phyloP scores from a whole-genome alignment of 176 grass and related monocot species.

The Oryza glaberrima region DNA sequence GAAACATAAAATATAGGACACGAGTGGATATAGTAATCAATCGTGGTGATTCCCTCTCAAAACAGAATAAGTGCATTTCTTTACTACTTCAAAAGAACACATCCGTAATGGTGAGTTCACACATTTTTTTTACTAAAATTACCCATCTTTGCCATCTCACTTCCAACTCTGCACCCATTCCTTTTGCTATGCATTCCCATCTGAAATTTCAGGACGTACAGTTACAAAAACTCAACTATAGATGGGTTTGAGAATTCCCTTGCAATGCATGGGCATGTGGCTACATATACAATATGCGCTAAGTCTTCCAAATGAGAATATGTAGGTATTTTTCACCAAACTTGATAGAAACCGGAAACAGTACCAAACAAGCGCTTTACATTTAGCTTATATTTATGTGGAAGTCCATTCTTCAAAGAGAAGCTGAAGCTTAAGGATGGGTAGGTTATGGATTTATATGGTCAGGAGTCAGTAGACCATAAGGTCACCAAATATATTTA shows the following conservation, averaged over 20 bases:
- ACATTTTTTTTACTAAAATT: too few species aligned
- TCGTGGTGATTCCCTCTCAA: conserved; percentile 24
- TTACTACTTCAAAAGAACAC: too few species aligned
- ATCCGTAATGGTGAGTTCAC: too few species aligned
- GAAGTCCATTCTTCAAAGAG: background rate
- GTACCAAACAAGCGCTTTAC: background rate
- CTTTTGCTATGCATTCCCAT: too few species aligned
- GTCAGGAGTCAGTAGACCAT: background rate
- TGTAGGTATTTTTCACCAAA: background rate
- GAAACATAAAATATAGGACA: conserved; percentile 11
- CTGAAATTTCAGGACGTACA: too few species aligned
- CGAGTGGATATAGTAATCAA: conserved; percentile 19
- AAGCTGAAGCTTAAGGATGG: conserved; percentile 16
- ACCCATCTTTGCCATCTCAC: too few species aligned
- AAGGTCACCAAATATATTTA: conserved; percentile 17
- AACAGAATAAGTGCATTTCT: conserved; percentile 14
- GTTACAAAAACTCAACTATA: too few species aligned
- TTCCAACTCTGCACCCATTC: too few species aligned
- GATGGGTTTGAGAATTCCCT: too few species aligned
- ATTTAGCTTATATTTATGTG: background rate
- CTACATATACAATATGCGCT: background rate
- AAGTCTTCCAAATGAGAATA: conserved; percentile 16
- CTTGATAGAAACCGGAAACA: conserved; percentile 21
- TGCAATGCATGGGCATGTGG: too few species aligned
- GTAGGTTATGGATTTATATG: conserved; percentile 18